Evolutionary conservation across 108 stramenopile species (phyloP), one percentile per base, ranked within the genome.

Genomic region (Bacterosira constricta): DNA sequence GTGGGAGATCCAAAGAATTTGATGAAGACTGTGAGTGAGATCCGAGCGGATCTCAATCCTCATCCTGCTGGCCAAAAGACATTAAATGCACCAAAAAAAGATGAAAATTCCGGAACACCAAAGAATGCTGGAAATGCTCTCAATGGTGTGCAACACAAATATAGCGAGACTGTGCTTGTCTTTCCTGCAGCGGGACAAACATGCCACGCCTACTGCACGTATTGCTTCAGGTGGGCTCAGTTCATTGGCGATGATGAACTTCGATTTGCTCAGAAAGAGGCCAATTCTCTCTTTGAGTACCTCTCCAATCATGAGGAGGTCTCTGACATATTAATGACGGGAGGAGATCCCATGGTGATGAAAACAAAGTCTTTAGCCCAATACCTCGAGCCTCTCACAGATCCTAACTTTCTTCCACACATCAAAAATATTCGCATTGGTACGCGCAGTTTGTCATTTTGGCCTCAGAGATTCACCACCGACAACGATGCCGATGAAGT

Each of bases 221-320:
- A 87, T 70, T 87, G 86, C 68, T 87, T 87, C 70, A 71, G 86
- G 18, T 87, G 83, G 83, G 83, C 86, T 10, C 86, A 87, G 50
- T 87, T 87, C 59, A 84, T 84, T 25, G 81, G 80, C 1, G 86
- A 83, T 39, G 71, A 75, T 54, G 70, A 75, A 45, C 70, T 84
- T 36, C 83, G 80, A 44, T 87, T 87, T 52, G 81, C 86, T 9
- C 77, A 80, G 49, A 87, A 87, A 74, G 86, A 87, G 39, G 81
- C 83, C 9, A 35, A 63, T n/a, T 56, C 53, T 15, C 75, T 87
- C 21, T 79, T 71, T 66, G 69, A 71, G 10, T 87, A 87, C 64
- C 52, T 87, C 29, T 69, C 42, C 44, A 67, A 81, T 44, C 79
- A 81, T 51, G 41, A 61, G 38, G 77, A 75, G 38, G 79, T 87